Evolutionary conservation across 805 yeast genomes (phyloP).

Genomic region (Sungouiozyma ichnusensis): DNA sequence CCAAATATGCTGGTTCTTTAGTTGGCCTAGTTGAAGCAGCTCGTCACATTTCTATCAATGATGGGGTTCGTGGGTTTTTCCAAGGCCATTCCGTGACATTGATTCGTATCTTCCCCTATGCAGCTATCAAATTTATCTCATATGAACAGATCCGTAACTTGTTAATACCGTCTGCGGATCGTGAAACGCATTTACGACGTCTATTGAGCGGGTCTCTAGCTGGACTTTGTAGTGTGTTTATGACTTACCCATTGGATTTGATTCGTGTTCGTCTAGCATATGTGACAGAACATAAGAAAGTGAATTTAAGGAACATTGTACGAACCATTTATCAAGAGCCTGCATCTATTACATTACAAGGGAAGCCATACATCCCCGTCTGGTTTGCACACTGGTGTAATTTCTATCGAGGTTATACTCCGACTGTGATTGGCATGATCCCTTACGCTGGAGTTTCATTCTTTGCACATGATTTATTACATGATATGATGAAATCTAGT

Average conservation of each 20-base stretch:
- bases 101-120: constrained; percentile 87
- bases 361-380: constrained; percentile 29
- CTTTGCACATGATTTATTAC: constrained; percentile 84
- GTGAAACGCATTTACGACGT: constrained; percentile 75
- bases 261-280: constrained; percentile 88
- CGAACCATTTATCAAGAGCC: constrained; percentile 24
- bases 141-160: constrained; percentile 83
- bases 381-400: constrained; percentile 38
- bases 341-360: constrained; percentile 23
- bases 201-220: constrained; percentile 83
- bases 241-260: constrained; percentile 87
- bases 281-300: constrained; percentile 43
- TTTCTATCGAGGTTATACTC: constrained; percentile 89
- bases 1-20: constrained; percentile 69
- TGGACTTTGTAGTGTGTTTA: constrained; percentile 76
- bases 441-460: constrained; percentile 98
- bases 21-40: constrained; percentile 70
- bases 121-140: constrained; percentile 92
- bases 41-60: constrained; percentile 47
- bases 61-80: constrained; percentile 73
- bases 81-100: constrained; percentile 96
- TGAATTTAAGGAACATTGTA: constrained; percentile 20
- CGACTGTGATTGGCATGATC: constrained; percentile 89
- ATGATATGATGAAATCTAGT: constrained; percentile 70
- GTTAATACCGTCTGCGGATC: constrained; percentile 60